These are phyloP conservation scores for Kappamyces sp. DNA, from an alignment of 192 early-diverging fungal species.

Conservation along the genomic window DNA sequence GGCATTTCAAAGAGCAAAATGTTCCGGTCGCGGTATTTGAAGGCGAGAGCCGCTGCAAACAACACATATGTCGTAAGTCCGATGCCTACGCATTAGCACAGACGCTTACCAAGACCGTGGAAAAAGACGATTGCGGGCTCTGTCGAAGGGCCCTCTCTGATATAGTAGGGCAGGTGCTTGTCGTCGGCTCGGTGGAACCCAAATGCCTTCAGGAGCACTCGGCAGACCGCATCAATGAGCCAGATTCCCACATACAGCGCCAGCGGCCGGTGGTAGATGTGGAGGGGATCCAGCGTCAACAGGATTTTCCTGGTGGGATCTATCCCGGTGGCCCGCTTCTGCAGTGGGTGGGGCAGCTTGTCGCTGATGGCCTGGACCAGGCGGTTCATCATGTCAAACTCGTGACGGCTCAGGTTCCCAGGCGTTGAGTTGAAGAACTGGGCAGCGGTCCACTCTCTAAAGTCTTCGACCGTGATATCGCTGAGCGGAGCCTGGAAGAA, in stretches of 20 bases:
- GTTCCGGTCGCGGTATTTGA: neutral
- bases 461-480: conserved; percentile 2
- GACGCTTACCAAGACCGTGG: too few species aligned
- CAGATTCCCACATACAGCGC: conserved; percentile 1
- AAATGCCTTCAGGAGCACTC: neutral
- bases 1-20: conserved; percentile 5
- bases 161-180: too few species aligned
- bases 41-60: too few species aligned
- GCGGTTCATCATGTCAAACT: conserved; percentile 1
- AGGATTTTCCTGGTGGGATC: conserved; percentile 1
- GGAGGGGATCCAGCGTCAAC: conserved; percentile 6
- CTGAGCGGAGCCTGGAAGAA: conserved; percentile 7
- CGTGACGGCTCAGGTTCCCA: conserved; percentile 1
- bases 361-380: neutral
- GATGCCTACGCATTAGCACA: too few species aligned
- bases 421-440: conserved; percentile 5
- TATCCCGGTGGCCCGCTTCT: neutral
- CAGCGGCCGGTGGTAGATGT: conserved; percentile 5
- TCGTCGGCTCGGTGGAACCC: neutral
- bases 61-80: too few species aligned
- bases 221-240: conserved; percentile 4
- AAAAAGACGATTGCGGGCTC: too few species aligned
- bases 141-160: too few species aligned
- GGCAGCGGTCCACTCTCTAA: conserved; percentile 6
- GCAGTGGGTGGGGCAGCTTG: conserved; percentile 3